Base-by-base conservation (phyloP, 2,329 filamentous ascomycete genomes). In the Dactylellina leptospora region DNA sequence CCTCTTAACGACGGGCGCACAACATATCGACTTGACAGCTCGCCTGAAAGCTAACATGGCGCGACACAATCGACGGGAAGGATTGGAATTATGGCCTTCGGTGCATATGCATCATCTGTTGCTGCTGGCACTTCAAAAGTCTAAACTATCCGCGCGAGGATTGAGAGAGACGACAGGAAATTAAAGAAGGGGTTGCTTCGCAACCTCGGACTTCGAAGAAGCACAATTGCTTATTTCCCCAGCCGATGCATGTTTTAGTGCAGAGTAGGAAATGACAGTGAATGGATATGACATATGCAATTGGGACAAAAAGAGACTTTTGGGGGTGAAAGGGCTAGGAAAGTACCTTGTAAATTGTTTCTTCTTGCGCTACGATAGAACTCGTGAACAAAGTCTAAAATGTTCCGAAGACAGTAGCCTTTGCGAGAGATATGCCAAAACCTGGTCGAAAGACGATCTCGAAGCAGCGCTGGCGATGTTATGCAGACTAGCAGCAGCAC, bases 371-470 rank as follows among this genome's bases (percentile, higher is more conserved):
- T 48, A 63, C 68, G 36, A 38, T 55, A 54, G 18, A 50, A 62
- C 38, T 59, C 47, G 56, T 55, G 59, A 33, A 33, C 30, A 58
- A 72, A 64, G 42, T 72, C 59, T 72, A 72, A 72, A 71, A 72
- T 72, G 36, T 55, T 64, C 68, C 68, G 68, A 72, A 72, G 68
- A 60, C 45, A 64, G 68, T 42, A 72, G 45, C 45, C 53, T 64
- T 60, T 55, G 59, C 68, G 56, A 64, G 68, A 59, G 33, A 56
- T 36, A 53, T 58, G 27, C 53, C 44, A 64, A 72, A 72, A 59
- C 68, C 59, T 63, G 68, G 59, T 64, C 53, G 18, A 40, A 63
- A 58, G 59, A 16, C 28, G 54, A 60, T 54, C 59, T 60, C 45
- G 38, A 71, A 53, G 55, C 53, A 25, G 55, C 28, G 48, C 56